phyloP scores from a whole-genome alignment of 2,329 filamentous ascomycete species.

The Fusarium miscanthi region DNA sequence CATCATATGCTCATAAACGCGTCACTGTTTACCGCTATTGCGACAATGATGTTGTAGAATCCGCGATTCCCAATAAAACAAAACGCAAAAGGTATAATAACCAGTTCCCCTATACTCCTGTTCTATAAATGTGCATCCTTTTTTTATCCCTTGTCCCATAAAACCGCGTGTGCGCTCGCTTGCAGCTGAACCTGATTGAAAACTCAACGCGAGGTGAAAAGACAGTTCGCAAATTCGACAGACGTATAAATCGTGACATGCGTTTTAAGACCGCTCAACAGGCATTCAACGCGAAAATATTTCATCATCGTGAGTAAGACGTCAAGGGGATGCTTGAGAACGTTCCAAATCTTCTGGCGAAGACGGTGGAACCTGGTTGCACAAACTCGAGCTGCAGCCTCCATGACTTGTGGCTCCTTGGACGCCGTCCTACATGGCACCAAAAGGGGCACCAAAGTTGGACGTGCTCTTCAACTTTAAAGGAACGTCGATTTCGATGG shows the following conservation, averaged over 20 bases:
- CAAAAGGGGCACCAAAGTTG: conserved; percentile 62
- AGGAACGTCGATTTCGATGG: conserved; percentile 56
- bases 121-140: conserved; percentile 35
- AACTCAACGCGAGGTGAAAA: conserved; percentile 22
- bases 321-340: background rate
- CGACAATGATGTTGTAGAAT: conserved; percentile 14
- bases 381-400: background rate
- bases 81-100: conserved; percentile 26
- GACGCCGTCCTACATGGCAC: conserved; percentile 44
- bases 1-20: conserved; percentile 25
- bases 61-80: conserved; percentile 14
- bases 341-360: background rate
- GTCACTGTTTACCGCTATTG: conserved; percentile 28
- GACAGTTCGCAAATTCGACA: conserved; percentile 34
- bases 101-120: conserved; percentile 29
- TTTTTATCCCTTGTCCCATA: conserved; percentile 20
- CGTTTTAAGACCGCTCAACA: conserved; percentile 5
- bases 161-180: conserved; percentile 35
- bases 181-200: conserved; percentile 16
- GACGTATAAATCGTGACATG: conserved; percentile 27
- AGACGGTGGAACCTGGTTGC: conserved; percentile 12
- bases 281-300: conserved; percentile 20
- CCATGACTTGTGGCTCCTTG: background rate
- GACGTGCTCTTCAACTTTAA: conserved; percentile 58
- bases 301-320: conserved; percentile 24